Conservation (phyloP, 2,329 filamentous ascomycete species). For the Lasiodiplodia sp. region DNA sequence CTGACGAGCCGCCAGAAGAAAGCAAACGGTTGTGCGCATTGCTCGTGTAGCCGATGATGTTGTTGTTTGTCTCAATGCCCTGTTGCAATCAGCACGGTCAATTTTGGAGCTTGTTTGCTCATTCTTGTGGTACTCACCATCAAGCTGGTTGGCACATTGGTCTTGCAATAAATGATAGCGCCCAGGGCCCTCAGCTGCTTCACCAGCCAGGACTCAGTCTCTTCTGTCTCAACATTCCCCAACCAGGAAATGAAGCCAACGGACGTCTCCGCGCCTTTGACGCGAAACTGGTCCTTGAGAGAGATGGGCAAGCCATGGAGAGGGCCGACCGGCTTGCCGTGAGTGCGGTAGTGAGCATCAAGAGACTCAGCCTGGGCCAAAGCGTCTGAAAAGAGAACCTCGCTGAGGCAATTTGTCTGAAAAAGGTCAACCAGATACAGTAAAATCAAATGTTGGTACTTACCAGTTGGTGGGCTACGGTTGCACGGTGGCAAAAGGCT, state of each 20-base stretch:
- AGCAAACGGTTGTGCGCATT: constrained; percentile 65
- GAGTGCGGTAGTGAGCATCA: constrained; percentile 49
- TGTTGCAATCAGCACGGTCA: constrained; percentile 30
- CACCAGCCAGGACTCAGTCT: constrained; percentile 66
- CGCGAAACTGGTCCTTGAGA: constrained; percentile 59
- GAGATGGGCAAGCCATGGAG: constrained; percentile 58
- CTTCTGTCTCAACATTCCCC: constrained; percentile 64
- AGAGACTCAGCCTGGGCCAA: constrained; percentile 51
- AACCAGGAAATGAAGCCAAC: constrained; percentile 72
- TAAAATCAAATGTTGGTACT: constrained; percentile 44
- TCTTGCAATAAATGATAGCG: constrained; percentile 64
- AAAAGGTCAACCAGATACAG: constrained; percentile 48
- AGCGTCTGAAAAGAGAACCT: constrained; percentile 57
- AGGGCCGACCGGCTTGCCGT: constrained; percentile 51
- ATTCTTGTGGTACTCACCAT: constrained; percentile 53
- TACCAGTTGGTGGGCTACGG: constrained; percentile 60
- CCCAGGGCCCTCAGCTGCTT: constrained; percentile 61
- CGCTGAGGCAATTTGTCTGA: constrained; percentile 51
- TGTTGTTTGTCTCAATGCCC: constrained; percentile 64
- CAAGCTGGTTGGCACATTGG: constrained; percentile 63
- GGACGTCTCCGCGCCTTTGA: constrained; percentile 54
- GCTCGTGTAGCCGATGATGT: constrained; percentile 65
- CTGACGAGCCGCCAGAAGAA: constrained; percentile 64
- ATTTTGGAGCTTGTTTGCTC: background rate
- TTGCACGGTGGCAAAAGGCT: constrained; percentile 64